Evolutionary conservation across 116 monocot species (phyloP).

Genomic region (Thalassia testudinum): DNA sequence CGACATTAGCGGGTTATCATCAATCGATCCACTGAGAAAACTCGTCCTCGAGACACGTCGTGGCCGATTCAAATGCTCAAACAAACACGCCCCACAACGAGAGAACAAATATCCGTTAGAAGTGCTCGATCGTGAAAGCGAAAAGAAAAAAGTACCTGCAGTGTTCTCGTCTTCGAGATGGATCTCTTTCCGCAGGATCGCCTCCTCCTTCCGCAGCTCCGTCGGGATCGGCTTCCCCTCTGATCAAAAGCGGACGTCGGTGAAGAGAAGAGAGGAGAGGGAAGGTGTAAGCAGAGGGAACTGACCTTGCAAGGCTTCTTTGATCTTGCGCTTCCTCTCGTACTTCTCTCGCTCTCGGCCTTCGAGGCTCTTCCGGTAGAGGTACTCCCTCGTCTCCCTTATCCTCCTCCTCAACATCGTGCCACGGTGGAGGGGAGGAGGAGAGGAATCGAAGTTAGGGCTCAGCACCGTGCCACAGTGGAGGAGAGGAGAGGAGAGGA

Average conservation of each 20-base stretch:
- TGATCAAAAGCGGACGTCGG: constrained; percentile 1
- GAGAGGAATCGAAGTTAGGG: too few relatives aligned
- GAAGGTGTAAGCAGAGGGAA: too few relatives aligned
- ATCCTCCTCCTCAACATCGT: constrained; percentile 56
- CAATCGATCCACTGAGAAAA: too few relatives aligned
- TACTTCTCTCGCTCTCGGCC: constrained; percentile 73
- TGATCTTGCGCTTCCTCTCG: constrained; percentile 93
- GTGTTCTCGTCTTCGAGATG: constrained; percentile 89
- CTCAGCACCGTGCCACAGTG: too few relatives aligned
- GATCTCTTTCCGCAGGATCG: constrained; percentile 58
- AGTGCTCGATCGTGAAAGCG: not conserved
- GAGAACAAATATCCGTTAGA: too few relatives aligned
- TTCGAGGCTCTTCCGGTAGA: constrained; percentile 87
- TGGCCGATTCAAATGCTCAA: too few relatives aligned
- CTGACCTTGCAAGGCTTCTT: constrained; percentile 70
- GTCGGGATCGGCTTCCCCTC: constrained; percentile 94
- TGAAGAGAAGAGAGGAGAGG: too few relatives aligned
- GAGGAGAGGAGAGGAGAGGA: too few relatives aligned
- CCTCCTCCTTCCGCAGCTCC: constrained; percentile 91
- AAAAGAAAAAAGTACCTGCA: constrained; percentile 21
- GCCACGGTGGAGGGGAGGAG: too few relatives aligned
- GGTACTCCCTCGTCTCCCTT: constrained; percentile 70
- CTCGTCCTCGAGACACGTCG: too few relatives aligned
- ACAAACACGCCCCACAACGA: too few relatives aligned
- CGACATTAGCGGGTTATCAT: too few relatives aligned